Conservation (phyloP, 164 flowering plant genomes). For the Platanus orientalis region DNA sequence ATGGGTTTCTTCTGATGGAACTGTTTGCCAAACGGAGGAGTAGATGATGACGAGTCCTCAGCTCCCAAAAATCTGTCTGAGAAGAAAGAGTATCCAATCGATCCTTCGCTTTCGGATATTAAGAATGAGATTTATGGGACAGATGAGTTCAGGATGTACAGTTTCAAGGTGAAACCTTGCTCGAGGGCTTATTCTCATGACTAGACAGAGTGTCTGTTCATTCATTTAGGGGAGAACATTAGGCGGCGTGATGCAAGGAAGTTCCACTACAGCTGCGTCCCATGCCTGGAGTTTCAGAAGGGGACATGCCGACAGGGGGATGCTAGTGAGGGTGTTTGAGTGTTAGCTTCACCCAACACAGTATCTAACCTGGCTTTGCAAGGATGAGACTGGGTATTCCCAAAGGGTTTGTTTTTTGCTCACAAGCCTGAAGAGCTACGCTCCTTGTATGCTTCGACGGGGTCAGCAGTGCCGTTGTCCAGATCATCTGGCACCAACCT, state of each 20-base stretch:
- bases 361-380: too few species aligned
- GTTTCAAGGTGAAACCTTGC: too few species aligned
- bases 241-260: slow-evolving; percentile 14
- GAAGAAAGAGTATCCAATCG: too few species aligned
- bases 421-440: slow-evolving; percentile 4
- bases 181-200: slow-evolving; percentile 13
- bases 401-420: too few species aligned
- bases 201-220: slow-evolving; percentile 15
- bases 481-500: background rate
- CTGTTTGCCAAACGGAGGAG: too few species aligned
- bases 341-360: too few species aligned
- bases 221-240: too few species aligned
- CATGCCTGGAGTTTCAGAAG: slow-evolving; percentile 13
- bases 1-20: too few species aligned
- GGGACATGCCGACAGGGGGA: slow-evolving; percentile 5
- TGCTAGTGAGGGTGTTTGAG: background rate
- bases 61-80: too few species aligned
- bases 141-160: slow-evolving; percentile 1
- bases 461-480: slow-evolving; percentile 9
- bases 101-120: too few species aligned
- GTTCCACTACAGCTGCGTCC: slow-evolving; percentile 14
- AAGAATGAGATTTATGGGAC: too few species aligned
- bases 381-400: background rate
- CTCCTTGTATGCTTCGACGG: slow-evolving; percentile 11
- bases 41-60: too few species aligned